Percentiles rank a stretch among this genome's conserved stretches.
phyloP scores from a whole-genome alignment of 208 protist genomes.

The Lotmaria passim region DNA sequence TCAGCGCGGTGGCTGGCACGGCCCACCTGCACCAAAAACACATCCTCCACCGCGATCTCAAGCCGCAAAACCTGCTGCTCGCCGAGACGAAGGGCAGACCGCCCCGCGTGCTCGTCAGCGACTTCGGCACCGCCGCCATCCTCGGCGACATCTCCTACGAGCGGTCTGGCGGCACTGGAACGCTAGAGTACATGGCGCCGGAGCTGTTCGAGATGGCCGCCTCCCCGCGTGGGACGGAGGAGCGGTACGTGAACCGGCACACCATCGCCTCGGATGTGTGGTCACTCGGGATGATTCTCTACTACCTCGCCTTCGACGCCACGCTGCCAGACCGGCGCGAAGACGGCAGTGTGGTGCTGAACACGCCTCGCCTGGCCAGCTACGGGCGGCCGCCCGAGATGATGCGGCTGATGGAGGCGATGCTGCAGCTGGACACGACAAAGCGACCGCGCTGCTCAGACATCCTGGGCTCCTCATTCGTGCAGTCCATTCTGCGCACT shows the following conservation, averaged over 20 bases:
- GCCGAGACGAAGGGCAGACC: slow-evolving; percentile 45
- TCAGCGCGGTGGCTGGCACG: slow-evolving; percentile 79
- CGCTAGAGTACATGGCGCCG: slow-evolving; percentile 91
- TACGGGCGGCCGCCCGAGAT: slow-evolving; percentile 83
- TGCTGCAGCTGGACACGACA: slow-evolving; percentile 72
- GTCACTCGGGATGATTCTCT: slow-evolving; percentile 89
- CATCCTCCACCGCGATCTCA: slow-evolving; percentile 90
- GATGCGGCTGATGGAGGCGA: slow-evolving; percentile 74
- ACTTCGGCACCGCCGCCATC: slow-evolving; percentile 86
- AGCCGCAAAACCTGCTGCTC: slow-evolving; percentile 91
- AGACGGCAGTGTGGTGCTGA: slow-evolving; percentile 55
- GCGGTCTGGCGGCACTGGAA: slow-evolving; percentile 85
- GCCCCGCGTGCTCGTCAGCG: slow-evolving; percentile 85
- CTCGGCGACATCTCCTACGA: slow-evolving; percentile 65
- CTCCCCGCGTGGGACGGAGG: slow-evolving; percentile 21
- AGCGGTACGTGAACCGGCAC: slow-evolving; percentile 66
- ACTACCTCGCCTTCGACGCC: slow-evolving; percentile 81
- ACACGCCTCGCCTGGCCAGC: slow-evolving; percentile 36
- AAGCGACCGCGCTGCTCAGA: slow-evolving; percentile 79
- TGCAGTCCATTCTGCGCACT: slow-evolving; percentile 73
- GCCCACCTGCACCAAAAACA: slow-evolving; percentile 82
- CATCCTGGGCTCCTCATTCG: slow-evolving; percentile 73
- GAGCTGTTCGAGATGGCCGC: slow-evolving; percentile 77
- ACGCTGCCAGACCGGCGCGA: slow-evolving; percentile 50
- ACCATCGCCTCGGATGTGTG: slow-evolving; percentile 82